A percentile compares a stretch with the other conserved stretches of the same genome.
Conservation (phyloP, 2,329 filamentous ascomycete species). For the Talaromyces sp. region DNA sequence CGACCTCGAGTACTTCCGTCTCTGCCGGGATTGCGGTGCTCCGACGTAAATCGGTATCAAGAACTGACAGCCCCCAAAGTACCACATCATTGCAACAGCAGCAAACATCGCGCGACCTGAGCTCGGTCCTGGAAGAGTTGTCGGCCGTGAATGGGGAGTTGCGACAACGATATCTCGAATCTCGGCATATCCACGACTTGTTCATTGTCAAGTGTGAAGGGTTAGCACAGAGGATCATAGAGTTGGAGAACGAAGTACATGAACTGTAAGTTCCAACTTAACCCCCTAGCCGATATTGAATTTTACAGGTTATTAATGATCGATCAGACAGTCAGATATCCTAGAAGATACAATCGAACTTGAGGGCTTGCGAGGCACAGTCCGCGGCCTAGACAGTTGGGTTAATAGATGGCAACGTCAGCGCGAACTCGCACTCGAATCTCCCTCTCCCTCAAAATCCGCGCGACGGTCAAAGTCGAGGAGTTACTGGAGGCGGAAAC, state of each 20-base stretch:
- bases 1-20: constrained; percentile 12
- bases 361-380: constrained; percentile 33
- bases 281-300: not conserved
- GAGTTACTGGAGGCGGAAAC: constrained; percentile 12
- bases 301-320: not conserved
- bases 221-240: constrained; percentile 54
- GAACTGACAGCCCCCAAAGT: not conserved
- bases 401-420: constrained; percentile 25
- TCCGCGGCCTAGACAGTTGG: constrained; percentile 33
- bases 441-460: not conserved
- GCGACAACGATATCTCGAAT: constrained; percentile 25
- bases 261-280: constrained; percentile 48
- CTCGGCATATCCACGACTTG: constrained; percentile 57
- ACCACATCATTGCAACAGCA: not conserved
- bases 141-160: constrained; percentile 24
- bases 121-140: constrained; percentile 23
- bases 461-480: constrained; percentile 15
- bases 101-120: constrained; percentile 17
- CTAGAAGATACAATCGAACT: constrained; percentile 31
- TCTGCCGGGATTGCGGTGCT: not conserved
- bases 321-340: constrained; percentile 24
- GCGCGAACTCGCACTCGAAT: constrained; percentile 13
- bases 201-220: constrained; percentile 55
- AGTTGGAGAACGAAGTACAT: constrained; percentile 54
- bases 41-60: not conserved